Percentiles rank a stretch among this genome's conserved stretches.
phyloP scores from a whole-genome alignment of 768 basidiomycete genomes.

The Tricholoma terreum region DNA sequence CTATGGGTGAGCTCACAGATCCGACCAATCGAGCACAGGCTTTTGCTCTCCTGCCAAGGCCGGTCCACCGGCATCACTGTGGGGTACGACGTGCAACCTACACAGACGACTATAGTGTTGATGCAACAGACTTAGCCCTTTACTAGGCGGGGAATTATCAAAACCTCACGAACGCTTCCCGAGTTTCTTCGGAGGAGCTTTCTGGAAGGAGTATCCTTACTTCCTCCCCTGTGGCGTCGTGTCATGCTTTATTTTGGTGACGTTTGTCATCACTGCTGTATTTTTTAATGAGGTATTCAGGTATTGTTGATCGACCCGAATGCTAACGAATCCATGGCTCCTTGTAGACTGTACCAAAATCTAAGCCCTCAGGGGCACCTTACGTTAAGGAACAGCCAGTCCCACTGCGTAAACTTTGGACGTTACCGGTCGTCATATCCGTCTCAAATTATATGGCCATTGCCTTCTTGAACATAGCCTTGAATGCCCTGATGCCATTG shows the following conservation, averaged over 20 bases:
- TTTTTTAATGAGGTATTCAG: too few relatives aligned
- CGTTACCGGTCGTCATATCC: constrained; percentile 47
- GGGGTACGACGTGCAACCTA: constrained; percentile 23
- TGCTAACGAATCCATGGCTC: too few relatives aligned
- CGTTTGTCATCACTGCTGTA: too few relatives aligned
- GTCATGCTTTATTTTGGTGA: constrained; percentile 25
- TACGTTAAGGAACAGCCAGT: too few relatives aligned
- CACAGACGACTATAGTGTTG: not conserved
- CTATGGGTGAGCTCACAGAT: constrained; percentile 43
- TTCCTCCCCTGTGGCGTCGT: constrained; percentile 60
- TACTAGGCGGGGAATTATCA: constrained; percentile 66
- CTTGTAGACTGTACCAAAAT: too few relatives aligned
- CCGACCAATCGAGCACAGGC: constrained; percentile 38
- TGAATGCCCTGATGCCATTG: constrained; percentile 44
- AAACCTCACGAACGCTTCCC: constrained; percentile 70
- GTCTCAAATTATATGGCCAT: constrained; percentile 51
- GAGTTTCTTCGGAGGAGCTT: constrained; percentile 44
- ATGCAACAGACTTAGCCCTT: constrained; percentile 37
- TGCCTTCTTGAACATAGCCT: constrained; percentile 44
- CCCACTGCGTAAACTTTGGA: too few relatives aligned
- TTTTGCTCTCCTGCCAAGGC: constrained; percentile 37
- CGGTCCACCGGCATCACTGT: constrained; percentile 38
- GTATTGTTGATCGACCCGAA: too few relatives aligned
- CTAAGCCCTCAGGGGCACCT: too few relatives aligned
- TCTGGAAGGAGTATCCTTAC: constrained; percentile 69